Base-by-base conservation (phyloP, 129 eudicot species). In the Pulicaria dysenterica region DNA sequence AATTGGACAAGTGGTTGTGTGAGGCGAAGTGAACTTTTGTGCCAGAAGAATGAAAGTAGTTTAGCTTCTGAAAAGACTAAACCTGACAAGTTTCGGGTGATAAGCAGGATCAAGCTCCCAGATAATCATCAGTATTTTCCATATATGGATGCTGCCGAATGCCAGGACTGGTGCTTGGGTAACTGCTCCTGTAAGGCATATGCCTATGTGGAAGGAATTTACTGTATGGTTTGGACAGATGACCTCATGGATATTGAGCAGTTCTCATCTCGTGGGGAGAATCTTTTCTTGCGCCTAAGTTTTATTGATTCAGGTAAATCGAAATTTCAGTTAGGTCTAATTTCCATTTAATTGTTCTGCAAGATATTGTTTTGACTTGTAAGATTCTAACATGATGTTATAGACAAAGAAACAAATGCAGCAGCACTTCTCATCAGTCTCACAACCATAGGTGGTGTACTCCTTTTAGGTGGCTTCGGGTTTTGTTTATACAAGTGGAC, bases 121-220 rank as follows among this genome's bases (percentile, higher is more conserved):
- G 85, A 64, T 74, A 73, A 63, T 40, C 50, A 64, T 40, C 70
- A 70, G 13, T 76, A 47, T 69, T 54, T 62, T 49, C 37, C 64
- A 4, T 6, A 64, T 41, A 68, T 5, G 9, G 77, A 59, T 34
- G 54, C 49, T 5, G 24, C 39, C 34, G 73, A 16, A 12, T 84
- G 86, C 66, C 50, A 43, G 7, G 5, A 34, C 2, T 8, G 16
- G 78, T 87, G 92, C 69, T 68, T 73, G 71, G 61, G 15, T 7
- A 86, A 73, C 75, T 83, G 85, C 66, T 80, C 87, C 13, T 86
- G 91, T 61, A 48, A 58, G 36, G 88, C 85, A 24, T 86, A 80
- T 80, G 72, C 85, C 3, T 68, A 48, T 42, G 78, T 69, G 65
- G 36, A 34, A 3, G 87, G 87, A 37, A 79, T 82, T 47, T 44